These are phyloP conservation scores for Fusarium sp. DNA, from an alignment of 2,329 filamentous ascomycete genomes.

Conservation along the genomic window DNA sequence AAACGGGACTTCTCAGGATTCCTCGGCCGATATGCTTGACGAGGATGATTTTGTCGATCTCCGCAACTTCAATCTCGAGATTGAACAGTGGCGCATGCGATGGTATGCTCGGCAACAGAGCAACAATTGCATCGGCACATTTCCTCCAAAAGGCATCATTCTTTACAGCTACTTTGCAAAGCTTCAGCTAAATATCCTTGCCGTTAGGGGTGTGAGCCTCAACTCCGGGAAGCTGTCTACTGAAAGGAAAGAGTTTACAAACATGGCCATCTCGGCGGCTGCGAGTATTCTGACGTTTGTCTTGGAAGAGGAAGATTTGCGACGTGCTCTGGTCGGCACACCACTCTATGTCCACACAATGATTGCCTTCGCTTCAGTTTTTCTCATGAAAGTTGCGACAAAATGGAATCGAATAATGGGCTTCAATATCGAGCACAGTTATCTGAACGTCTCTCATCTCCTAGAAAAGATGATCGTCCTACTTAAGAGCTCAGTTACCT, in stretches of 20 bases:
- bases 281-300: conserved; percentile 57
- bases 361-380: conserved; percentile 55
- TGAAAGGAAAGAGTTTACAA: conserved; percentile 38
- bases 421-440: conserved; percentile 53
- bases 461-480: conserved; percentile 53
- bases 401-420: conserved; percentile 54
- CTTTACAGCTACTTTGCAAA: conserved; percentile 49
- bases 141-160: conserved; percentile 59
- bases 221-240: conserved; percentile 27
- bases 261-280: conserved; percentile 50
- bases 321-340: conserved; percentile 51
- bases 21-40: conserved; percentile 42
- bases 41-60: conserved; percentile 56
- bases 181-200: conserved; percentile 54
- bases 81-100: conserved; percentile 59
- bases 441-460: conserved; percentile 47
- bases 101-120: conserved; percentile 49
- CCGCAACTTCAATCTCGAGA: conserved; percentile 58
- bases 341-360: conserved; percentile 57
- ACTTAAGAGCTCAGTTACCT: conserved; percentile 50
- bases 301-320: conserved; percentile 53
- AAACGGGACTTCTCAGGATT: too few relatives aligned
- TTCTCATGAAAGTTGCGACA: conserved; percentile 55
- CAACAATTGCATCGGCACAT: conserved; percentile 50
- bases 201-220: conserved; percentile 26